A percentile compares a stretch with the other conserved stretches of the same genome.
Evolutionary conservation across 2,329 filamentous ascomycete species (phyloP).

Genomic region (Cladosporium sp.): DNA sequence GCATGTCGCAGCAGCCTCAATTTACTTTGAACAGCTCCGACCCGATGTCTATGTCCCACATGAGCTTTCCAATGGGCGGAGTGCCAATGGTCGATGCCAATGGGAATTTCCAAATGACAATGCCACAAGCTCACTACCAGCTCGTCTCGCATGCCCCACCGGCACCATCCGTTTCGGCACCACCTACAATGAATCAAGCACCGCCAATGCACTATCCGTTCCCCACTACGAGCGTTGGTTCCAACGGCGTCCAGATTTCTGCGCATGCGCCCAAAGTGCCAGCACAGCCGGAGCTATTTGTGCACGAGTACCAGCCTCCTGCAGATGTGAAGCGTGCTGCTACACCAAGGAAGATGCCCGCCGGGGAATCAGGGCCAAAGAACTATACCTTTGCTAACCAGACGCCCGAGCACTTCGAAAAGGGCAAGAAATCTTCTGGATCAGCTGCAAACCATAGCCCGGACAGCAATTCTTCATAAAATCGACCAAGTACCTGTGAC

Average conservation of each 20-base stretch:
- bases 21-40: conserved; percentile 14
- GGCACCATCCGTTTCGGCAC: conserved; percentile 8
- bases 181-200: conserved; percentile 21
- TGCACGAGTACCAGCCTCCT: conserved; percentile 51
- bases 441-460: conserved; percentile 10
- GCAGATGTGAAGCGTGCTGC: conserved; percentile 39
- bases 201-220: conserved; percentile 25
- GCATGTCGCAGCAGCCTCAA: conserved; percentile 10
- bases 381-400: conserved; percentile 52
- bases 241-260: conserved; percentile 27
- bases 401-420: conserved; percentile 46
- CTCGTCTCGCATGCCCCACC: conserved; percentile 13
- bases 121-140: conserved; percentile 20
- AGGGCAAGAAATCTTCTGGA: conserved; percentile 27
- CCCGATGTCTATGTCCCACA: conserved; percentile 1
- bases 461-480: conserved; percentile 9
- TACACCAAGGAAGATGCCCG: conserved; percentile 30
- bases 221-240: conserved; percentile 23
- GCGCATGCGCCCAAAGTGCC: conserved; percentile 33
- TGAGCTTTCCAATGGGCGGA: conserved; percentile 16
- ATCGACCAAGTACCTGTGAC: neutral
- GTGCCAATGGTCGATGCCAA: conserved; percentile 26
- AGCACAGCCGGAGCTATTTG: conserved; percentile 41
- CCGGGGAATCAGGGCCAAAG: conserved; percentile 39
- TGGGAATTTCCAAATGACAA: conserved; percentile 22